phyloP scores from a whole-genome alignment of 2,329 filamentous ascomycete genomes.

The Fusarium torulosum region DNA sequence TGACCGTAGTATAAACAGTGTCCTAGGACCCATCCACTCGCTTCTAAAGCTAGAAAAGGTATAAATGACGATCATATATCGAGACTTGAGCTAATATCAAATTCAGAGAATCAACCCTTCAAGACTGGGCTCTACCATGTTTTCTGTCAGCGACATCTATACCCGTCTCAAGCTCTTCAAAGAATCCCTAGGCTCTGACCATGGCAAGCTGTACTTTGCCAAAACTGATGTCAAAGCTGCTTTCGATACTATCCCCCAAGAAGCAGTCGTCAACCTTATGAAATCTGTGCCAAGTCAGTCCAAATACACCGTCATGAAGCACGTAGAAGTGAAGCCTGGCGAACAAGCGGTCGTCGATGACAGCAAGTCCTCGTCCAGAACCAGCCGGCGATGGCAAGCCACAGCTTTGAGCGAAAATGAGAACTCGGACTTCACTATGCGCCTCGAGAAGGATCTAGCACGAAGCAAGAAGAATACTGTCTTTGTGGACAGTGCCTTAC shows the following conservation, averaged over 20 bases:
- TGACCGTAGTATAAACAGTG: slow-evolving; percentile 57
- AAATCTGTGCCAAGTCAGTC: slow-evolving; percentile 66
- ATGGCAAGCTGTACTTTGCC: slow-evolving; percentile 78
- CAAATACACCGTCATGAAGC: slow-evolving; percentile 78
- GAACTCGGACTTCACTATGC: slow-evolving; percentile 58
- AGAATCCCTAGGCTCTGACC: slow-evolving; percentile 55
- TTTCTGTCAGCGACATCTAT: slow-evolving; percentile 86
- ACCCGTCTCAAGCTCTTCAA: slow-evolving; percentile 78
- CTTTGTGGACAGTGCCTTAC: slow-evolving; percentile 78
- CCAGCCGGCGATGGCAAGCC: slow-evolving; percentile 64
- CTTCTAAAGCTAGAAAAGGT: slow-evolving; percentile 85
- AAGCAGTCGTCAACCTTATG: slow-evolving; percentile 76
- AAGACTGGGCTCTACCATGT: slow-evolving; percentile 81
- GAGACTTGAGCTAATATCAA: slow-evolving; percentile 27
- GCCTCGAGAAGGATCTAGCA: slow-evolving; percentile 57
- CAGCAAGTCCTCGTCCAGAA: slow-evolving; percentile 51
- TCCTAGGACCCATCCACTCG: slow-evolving; percentile 79
- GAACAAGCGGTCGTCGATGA: slow-evolving; percentile 46
- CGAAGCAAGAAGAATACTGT: slow-evolving; percentile 73
- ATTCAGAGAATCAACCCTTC: slow-evolving; percentile 62
- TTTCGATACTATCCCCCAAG: slow-evolving; percentile 95
- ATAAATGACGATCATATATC: slow-evolving; percentile 16
- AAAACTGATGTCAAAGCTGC: slow-evolving; percentile 93
- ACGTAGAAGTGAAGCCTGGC: slow-evolving; percentile 76
- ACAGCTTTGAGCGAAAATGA: slow-evolving; percentile 62